Evolutionary conservation across 768 basidiomycete genomes (phyloP), one percentile per base, ranked within the genome.

Genomic region (Lactarius akahatsu): DNA sequence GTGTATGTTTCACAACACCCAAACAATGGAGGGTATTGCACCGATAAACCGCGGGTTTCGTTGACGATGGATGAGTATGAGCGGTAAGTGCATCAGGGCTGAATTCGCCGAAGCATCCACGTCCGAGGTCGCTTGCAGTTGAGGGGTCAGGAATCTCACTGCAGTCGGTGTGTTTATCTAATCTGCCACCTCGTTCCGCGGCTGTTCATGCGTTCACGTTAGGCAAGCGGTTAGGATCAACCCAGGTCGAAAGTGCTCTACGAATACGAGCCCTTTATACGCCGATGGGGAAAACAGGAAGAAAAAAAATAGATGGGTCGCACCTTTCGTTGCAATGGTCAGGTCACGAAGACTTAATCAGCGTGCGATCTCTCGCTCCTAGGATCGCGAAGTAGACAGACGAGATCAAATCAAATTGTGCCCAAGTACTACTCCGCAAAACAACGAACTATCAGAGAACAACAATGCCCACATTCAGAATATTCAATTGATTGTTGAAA

Each of bases 11-110:
- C 43, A 38, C 34, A n/a, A 16, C 3, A 38, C 9, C 18, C 28
- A 18, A 58, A 36, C 8, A 41, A 40, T 30, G 11, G 38, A 41
- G 36, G 30, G 18, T 34, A n/a, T 15, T 26, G 32, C 40, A 30
- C 30, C 18, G n/a, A 62, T 58, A 36, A 59, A 18, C 66, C 50
- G 61, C 66, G 61, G 61, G 40, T 38, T 43, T 58, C 30, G 61
- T 54, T 45, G 57, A 18, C 57, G 32, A 62, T n/a, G 52, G 26
- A 23, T 54, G 26, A 13, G 40, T 10, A 23, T 52, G 65, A n/a
- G 1, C 9, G 11, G n/a, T 18, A 40, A 13, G 57, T 34, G 47
- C 13, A 13, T 23, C 47, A 50, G 23, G 50, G 26, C 5, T 26
- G 50, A 1, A 52, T 28, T 52, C 50, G 26, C 50, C 26, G 13